phyloP scores from a whole-genome alignment of 805 yeast species.

The Suhomyces sp. region DNA sequence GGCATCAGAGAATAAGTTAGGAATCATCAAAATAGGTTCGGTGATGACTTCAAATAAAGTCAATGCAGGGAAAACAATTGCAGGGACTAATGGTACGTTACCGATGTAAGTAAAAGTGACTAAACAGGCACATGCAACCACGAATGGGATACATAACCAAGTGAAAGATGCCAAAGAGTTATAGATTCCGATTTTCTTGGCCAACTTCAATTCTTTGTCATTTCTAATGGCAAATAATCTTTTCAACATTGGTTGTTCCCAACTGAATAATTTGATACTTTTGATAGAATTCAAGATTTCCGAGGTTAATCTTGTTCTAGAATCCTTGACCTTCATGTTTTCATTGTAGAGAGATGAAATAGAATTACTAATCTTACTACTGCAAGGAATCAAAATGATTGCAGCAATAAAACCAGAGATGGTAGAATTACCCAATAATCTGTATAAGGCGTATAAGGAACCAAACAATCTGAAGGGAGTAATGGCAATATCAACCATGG shows the following conservation, averaged over 20 bases:
- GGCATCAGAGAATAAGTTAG: slow-evolving; percentile 52
- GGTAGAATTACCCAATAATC: slow-evolving; percentile 57
- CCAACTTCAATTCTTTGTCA: slow-evolving; percentile 53
- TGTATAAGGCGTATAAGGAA: slow-evolving; percentile 54
- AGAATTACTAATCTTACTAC: slow-evolving; percentile 50
- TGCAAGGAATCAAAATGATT: slow-evolving; percentile 57
- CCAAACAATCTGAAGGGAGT: slow-evolving; percentile 57
- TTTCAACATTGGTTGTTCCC: slow-evolving; percentile 65
- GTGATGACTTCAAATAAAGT: slow-evolving; percentile 57
- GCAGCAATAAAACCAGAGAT: slow-evolving; percentile 56
- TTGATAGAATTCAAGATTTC: slow-evolving; percentile 62
- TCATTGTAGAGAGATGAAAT: slow-evolving; percentile 22
- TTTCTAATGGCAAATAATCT: slow-evolving; percentile 56
- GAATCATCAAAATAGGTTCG: slow-evolving; percentile 59
- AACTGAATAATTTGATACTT: slow-evolving; percentile 64
- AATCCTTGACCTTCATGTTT: slow-evolving; percentile 59
- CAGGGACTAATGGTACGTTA: slow-evolving; percentile 57
- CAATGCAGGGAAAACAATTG: slow-evolving; percentile 67
- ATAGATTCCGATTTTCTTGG: slow-evolving; percentile 48
- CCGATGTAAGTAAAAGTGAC: slow-evolving; percentile 48
- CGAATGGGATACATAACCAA: slow-evolving; percentile 64
- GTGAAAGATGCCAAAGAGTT: slow-evolving; percentile 49
- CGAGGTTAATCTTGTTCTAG: slow-evolving; percentile 55
- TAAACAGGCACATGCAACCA: slow-evolving; percentile 63
- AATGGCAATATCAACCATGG: slow-evolving; percentile 52